Conservation (phyloP, 768 basidiomycete genomes). For the Amanita pallidorosea region DNA sequence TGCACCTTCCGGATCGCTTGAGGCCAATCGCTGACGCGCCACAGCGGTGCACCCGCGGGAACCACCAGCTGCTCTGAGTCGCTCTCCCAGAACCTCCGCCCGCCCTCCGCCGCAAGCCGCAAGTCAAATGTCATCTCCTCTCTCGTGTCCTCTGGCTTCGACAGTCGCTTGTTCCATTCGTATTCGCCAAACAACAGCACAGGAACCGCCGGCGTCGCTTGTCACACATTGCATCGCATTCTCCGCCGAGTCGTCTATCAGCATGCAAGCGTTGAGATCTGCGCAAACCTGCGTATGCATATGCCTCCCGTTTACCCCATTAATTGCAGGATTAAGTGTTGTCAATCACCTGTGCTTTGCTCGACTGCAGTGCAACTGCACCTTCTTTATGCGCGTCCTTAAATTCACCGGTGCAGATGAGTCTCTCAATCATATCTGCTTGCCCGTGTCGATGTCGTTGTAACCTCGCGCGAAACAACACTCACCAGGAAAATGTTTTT, state of each 20-base stretch:
- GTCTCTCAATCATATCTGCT: slow-evolving; percentile 39
- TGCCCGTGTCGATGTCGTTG: background rate
- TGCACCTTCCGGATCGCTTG: slow-evolving; percentile 41
- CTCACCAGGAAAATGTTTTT: slow-evolving; percentile 52
- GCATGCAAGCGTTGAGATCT: slow-evolving; percentile 46
- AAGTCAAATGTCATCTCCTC: slow-evolving; percentile 47
- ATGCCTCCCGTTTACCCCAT: background rate
- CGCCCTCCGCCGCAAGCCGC: slow-evolving; percentile 34
- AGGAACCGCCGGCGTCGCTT: slow-evolving; percentile 35
- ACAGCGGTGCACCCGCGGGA: slow-evolving; percentile 36
- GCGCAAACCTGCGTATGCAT: slow-evolving; percentile 41
- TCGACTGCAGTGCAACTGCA: slow-evolving; percentile 44
- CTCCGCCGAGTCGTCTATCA: slow-evolving; percentile 77
- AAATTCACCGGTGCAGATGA: slow-evolving; percentile 72
- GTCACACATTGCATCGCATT: slow-evolving; percentile 55
- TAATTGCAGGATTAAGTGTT: background rate
- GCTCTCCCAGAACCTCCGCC: slow-evolving; percentile 46
- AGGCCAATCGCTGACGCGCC: slow-evolving; percentile 52
- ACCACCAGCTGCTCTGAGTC: slow-evolving; percentile 38
- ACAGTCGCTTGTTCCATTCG: slow-evolving; percentile 61
- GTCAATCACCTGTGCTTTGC: slow-evolving; percentile 52
- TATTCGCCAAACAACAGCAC: slow-evolving; percentile 71
- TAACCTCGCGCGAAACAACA: background rate
- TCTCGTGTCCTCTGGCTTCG: slow-evolving; percentile 28
- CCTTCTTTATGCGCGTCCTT: slow-evolving; percentile 35